Base-by-base conservation (phyloP, 768 basidiomycete genomes). In the Peribolospora baueri region DNA sequence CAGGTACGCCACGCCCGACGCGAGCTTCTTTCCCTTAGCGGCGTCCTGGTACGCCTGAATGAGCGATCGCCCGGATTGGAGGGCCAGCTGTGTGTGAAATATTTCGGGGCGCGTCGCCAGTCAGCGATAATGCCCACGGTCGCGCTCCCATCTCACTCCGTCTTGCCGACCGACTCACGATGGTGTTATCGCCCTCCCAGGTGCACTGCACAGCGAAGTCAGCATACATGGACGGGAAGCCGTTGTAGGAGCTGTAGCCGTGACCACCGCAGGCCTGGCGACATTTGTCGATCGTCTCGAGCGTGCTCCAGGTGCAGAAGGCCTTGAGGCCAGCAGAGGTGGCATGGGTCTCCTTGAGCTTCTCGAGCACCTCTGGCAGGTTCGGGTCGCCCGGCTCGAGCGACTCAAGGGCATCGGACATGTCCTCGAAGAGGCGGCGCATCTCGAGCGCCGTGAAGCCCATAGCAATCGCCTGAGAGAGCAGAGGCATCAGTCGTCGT, bases 171-270 rank as follows among this genome's bases (percentile, higher is more conserved):
- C 0, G 25, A 36, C 41, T 10, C 6, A 14, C 47, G 37, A 69
- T 68, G 50, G 68, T 70, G 60, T 70, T 70, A 56, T 69, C 68
- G 9, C 67, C 70, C 54, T 71, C 70, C 70, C 70, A 71, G 0
- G 68, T 69, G 52, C 68, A 63, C 59, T 70, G 70, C 0, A 70
- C 68, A 2, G 70, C 69, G 57, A 69, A 69, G 62, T 70, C 69
- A 37, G 64, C 64, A 60, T 67, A 70, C 69, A 68, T 66, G 11
- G 60, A 54, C 0, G 61, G 52, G 13, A 66, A 51, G 4, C 58
- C 60, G 6, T 60, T 59, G 54, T 66, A 70, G 54, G 68, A 65
- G 8, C 66, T 68, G 57, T 70, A 71, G 1, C 70, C 70, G 52
- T 70, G 70, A 0, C 70, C 70, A 50, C 70, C 70, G 50, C 67